Conservation (phyloP, 345 rosid species). For the Barbarea vulgaris region DNA sequence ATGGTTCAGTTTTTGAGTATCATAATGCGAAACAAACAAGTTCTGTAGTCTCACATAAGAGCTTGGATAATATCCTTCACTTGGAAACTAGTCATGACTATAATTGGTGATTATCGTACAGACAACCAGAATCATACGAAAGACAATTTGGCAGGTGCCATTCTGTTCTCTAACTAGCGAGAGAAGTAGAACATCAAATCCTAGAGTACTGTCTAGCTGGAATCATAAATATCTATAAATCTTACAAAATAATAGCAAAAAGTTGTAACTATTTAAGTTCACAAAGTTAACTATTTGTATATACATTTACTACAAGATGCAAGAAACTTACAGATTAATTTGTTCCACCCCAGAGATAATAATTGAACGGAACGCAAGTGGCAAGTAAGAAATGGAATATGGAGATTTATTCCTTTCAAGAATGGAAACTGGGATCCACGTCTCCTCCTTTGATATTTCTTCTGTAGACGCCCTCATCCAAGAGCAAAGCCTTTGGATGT, state of each 20-base stretch:
- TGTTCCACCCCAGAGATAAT: conserved; percentile 82
- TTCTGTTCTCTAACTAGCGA: background rate
- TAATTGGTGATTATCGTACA: background rate
- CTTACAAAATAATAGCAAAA: background rate
- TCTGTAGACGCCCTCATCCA: conserved; percentile 88
- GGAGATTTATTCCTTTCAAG: conserved; percentile 96
- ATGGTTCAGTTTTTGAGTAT: background rate
- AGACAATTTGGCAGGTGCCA: background rate
- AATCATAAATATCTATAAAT: background rate
- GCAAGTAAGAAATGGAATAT: conserved; percentile 81
- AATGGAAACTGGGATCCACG: conserved; percentile 82
- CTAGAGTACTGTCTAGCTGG: background rate
- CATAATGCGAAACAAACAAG: background rate
- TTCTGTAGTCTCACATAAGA: background rate
- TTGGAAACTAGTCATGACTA: background rate
- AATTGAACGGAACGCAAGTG: conserved; percentile 79
- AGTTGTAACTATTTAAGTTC: background rate
- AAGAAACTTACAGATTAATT: conserved; percentile 68
- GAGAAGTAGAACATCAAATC: conserved; percentile 2
- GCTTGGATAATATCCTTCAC: background rate
- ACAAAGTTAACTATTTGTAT: conserved; percentile 1
- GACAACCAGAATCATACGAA: conserved; percentile 7
- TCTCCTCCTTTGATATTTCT: conserved; percentile 74
- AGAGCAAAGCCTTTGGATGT: conserved; percentile 84
- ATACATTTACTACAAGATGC: conserved; percentile 8